Evolutionary conservation across 2,329 filamentous ascomycete species (phyloP).

Genomic region (Alternaria angustiovoidea): DNA sequence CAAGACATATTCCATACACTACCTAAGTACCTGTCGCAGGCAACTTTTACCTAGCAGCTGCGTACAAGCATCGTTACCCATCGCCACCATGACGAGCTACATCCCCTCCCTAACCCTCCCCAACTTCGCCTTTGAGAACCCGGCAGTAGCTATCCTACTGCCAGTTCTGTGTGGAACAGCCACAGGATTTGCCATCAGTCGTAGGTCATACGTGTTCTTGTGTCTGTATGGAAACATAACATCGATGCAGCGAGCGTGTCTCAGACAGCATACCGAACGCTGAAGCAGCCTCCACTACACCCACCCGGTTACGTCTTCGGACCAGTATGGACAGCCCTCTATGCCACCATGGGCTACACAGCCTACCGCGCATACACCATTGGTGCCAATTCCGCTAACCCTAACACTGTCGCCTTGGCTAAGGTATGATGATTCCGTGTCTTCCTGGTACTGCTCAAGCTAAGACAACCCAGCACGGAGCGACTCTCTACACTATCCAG

Average conservation of each 20-base stretch:
- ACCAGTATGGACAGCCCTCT: constrained; percentile 66
- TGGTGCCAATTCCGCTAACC: constrained; percentile 64
- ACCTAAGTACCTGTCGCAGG: neutral
- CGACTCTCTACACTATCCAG: constrained; percentile 85
- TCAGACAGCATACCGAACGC: constrained; percentile 67
- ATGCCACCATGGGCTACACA: constrained; percentile 84
- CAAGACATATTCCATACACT: neutral
- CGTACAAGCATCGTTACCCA: constrained; percentile 31
- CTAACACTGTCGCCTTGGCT: constrained; percentile 63
- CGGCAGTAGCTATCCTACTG: constrained; percentile 76
- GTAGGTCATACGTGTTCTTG: constrained; percentile 56
- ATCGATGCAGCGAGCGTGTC: constrained; percentile 36
- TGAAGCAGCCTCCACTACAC: constrained; percentile 71
- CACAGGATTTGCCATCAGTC: constrained; percentile 73
- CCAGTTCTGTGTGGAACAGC: constrained; percentile 76
- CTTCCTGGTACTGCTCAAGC: neutral
- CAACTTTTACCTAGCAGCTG: neutral
- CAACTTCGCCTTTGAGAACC: constrained; percentile 72
- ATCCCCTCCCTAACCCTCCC: constrained; percentile 82
- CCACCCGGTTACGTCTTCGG: constrained; percentile 67
- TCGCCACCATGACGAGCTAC: constrained; percentile 74
- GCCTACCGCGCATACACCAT: constrained; percentile 77
- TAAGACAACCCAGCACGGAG: constrained; percentile 60
- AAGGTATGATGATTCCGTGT: constrained; percentile 51
- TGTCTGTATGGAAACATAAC: constrained; percentile 5